Percentiles rank a stretch among this genome's conserved stretches.
Evolutionary conservation across 2,329 filamentous ascomycete genomes (phyloP).

Genomic region (Dactylellina cionopaga): DNA sequence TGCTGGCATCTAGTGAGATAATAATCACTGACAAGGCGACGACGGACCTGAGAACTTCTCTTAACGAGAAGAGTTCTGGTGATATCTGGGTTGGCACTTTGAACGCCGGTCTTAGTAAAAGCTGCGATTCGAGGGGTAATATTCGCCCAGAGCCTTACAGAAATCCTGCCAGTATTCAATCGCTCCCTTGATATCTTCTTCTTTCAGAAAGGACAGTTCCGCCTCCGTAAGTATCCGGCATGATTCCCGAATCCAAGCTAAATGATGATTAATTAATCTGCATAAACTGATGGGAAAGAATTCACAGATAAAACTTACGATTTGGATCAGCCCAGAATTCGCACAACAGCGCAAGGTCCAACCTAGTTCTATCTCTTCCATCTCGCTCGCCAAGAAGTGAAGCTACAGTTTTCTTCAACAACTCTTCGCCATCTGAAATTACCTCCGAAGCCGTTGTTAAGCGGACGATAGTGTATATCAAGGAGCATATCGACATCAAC

Average conservation of each 20-base stretch:
- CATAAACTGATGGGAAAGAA: not conserved
- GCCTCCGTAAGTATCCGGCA: slow-evolving; percentile 40
- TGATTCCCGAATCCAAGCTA: slow-evolving; percentile 47
- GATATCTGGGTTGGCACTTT: slow-evolving; percentile 55
- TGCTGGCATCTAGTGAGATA: slow-evolving; percentile 49
- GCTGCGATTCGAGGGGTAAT: not conserved
- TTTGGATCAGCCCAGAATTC: slow-evolving; percentile 43
- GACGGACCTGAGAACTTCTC: slow-evolving; percentile 55
- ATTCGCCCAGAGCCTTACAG: slow-evolving; percentile 36
- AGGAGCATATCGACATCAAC: slow-evolving; percentile 32
- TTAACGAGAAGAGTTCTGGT: slow-evolving; percentile 54
- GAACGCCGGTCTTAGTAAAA: not conserved
- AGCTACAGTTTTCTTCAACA: slow-evolving; percentile 31
- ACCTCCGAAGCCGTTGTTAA: slow-evolving; percentile 36
- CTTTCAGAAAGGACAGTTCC: slow-evolving; percentile 27
- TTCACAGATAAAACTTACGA: slow-evolving; percentile 15
- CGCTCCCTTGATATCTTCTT: slow-evolving; percentile 25
- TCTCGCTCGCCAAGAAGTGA: slow-evolving; percentile 6
- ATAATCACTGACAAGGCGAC: slow-evolving; percentile 54
- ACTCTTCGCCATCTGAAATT: slow-evolving; percentile 30
- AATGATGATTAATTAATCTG: slow-evolving; percentile 10
- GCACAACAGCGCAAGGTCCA: slow-evolving; percentile 38
- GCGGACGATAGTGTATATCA: slow-evolving; percentile 40
- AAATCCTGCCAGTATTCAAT: slow-evolving; percentile 55
- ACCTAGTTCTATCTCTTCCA: slow-evolving; percentile 4